Conservation (phyloP, 2,329 filamentous ascomycete species). For the Ceratocystis ficicola region DNA sequence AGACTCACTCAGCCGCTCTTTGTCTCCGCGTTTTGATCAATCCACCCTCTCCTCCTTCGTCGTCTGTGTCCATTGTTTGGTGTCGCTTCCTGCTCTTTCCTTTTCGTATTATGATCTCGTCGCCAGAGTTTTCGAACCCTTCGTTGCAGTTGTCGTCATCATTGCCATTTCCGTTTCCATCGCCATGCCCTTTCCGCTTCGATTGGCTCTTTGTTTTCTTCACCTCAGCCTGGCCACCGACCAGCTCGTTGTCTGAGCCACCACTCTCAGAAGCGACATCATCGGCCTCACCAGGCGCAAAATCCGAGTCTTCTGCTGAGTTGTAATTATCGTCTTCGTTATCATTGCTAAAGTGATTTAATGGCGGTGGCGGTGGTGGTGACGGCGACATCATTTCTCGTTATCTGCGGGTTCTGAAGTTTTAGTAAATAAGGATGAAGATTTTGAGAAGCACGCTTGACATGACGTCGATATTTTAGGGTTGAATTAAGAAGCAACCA, state of each 20-base stretch:
- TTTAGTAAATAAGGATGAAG: not conserved
- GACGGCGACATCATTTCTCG: not conserved
- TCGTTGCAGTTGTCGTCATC: not conserved
- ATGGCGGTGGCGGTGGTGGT: not conserved
- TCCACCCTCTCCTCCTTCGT: slow-evolving; percentile 48
- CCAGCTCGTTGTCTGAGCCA: slow-evolving; percentile 9
- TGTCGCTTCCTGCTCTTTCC: slow-evolving; percentile 41
- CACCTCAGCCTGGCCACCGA: not conserved
- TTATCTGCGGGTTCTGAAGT: not conserved
- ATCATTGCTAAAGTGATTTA: not conserved
- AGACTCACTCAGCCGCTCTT: slow-evolving; percentile 48
- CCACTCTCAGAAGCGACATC: slow-evolving; percentile 26
- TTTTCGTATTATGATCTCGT: slow-evolving; percentile 55
- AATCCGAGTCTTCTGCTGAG: slow-evolving; percentile 63
- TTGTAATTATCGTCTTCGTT: slow-evolving; percentile 38
- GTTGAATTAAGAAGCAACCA: not conserved
- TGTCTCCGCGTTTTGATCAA: slow-evolving; percentile 63
- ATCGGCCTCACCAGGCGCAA: slow-evolving; percentile 43
- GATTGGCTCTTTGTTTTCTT: slow-evolving; percentile 20
- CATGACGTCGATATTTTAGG: not conserved
- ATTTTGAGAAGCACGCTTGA: not conserved
- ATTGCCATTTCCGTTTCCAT: slow-evolving; percentile 19
- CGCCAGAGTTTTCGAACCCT: slow-evolving; percentile 54
- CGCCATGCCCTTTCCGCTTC: slow-evolving; percentile 29
- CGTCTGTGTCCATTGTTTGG: slow-evolving; percentile 37